Base-by-base conservation (phyloP, 495 filamentous ascomycete species). In the Pyronema omphalodes region DNA sequence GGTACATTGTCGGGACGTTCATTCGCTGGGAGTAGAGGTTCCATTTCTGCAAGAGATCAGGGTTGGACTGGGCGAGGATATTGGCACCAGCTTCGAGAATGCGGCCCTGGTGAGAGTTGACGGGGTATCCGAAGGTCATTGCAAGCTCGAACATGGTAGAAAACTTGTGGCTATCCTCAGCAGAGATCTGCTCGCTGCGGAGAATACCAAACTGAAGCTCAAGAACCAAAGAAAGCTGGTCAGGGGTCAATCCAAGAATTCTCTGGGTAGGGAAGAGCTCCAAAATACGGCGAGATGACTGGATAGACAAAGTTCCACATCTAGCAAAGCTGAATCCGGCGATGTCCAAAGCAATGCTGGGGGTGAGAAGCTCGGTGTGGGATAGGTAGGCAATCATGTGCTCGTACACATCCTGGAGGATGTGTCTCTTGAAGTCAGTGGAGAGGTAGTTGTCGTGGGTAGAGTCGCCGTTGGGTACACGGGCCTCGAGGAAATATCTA, bases 181-280 rank as follows among this genome's bases (percentile, higher is more conserved):
- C 39, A 7, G 54, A 40, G 11, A 50, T n/a, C 11, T 68, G 64
- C 23, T 47, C 44, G 9, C n/a, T 12, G 23, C 34, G n/a, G 7
- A 34, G 29, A 12, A 83, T 77, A 49, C 72, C 72, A 44, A 78
- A 74, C 63, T 86, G 81, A 43, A 82, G 71, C 60, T 77, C 76
- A 40, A 81, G 71, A 34, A 80, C 69, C 14, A 84, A 69, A 19
- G 70, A 72, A 18, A 83, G 67, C 60, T 84, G 81, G 29, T 72
- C 63, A 40, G 73, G 67, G 54, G 66, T 70, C 33, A 86, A 70
- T 41, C 74, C 61, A 9, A 63, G 19, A 47, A 63, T 57, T 45
- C 61, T 54, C 39, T 55, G 41, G 9, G 48, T 53, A 33, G 53
- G 60, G 36, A 63, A 63, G 14, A 59, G 54, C 14, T 37, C 55